These are phyloP conservation scores for Schizophyllum amplum DNA, from an alignment of 1,284 basidiomycete species.

Conservation along the genomic window DNA sequence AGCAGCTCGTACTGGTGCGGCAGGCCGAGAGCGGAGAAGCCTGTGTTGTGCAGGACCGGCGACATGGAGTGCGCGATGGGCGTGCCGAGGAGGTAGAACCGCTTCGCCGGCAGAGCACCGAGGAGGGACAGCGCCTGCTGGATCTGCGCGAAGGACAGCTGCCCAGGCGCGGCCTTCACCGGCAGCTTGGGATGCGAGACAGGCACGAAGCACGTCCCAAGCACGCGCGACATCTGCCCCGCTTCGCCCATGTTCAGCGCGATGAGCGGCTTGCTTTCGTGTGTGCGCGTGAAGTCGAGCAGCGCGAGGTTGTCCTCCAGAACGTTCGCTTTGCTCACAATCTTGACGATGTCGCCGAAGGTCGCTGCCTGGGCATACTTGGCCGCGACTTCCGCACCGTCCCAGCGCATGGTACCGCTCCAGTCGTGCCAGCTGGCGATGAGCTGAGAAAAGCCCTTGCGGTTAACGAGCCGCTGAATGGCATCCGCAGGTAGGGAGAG, in stretches of 20 bases:
- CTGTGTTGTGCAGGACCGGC: slow-evolving; percentile 90
- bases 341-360: slow-evolving; percentile 87
- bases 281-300: slow-evolving; percentile 52
- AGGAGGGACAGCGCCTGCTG: slow-evolving; percentile 76
- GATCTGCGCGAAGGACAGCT: slow-evolving; percentile 83
- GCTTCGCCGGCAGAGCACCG: slow-evolving; percentile 65
- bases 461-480: slow-evolving; percentile 51
- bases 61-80: slow-evolving; percentile 90
- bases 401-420: slow-evolving; percentile 83
- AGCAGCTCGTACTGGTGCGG: slow-evolving; percentile 77
- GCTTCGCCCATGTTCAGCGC: slow-evolving; percentile 91
- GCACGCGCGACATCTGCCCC: slow-evolving; percentile 86
- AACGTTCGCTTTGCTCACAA: slow-evolving; percentile 78
- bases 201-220: slow-evolving; percentile 84
- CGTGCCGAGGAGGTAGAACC: slow-evolving; percentile 83
- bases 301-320: slow-evolving; percentile 80
- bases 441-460: slow-evolving; percentile 72
- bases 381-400: slow-evolving; percentile 54
- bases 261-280: slow-evolving; percentile 70
- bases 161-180: slow-evolving; percentile 84
- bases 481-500: slow-evolving; percentile 63
- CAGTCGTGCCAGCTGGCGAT: slow-evolving; percentile 96
- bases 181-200: slow-evolving; percentile 86
- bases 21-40: slow-evolving; percentile 73
- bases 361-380: slow-evolving; percentile 60